Conservation (phyloP, 2,329 filamentous ascomycete species). For the Epichloe elymi region DNA sequence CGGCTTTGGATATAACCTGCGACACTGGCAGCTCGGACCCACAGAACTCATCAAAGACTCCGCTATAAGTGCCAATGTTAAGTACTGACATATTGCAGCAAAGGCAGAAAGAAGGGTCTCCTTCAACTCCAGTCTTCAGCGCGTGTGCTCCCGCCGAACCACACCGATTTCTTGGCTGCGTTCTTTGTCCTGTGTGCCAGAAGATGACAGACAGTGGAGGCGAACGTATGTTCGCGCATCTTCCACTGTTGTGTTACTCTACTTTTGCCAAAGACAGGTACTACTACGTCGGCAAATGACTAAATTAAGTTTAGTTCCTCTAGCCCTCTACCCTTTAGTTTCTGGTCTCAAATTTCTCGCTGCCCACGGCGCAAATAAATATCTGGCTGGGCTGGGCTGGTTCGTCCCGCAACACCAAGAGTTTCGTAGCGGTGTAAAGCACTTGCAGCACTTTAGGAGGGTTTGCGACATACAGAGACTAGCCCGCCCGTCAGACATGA, state of each 20-base stretch:
- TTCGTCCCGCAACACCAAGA: background rate
- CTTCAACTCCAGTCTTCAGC: background rate
- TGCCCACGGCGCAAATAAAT: background rate
- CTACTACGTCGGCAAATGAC: background rate
- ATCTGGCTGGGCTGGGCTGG: background rate
- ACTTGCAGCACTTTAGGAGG: background rate
- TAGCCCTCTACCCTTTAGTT: too few species aligned
- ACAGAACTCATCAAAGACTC: too few species aligned
- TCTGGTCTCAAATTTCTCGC: too few species aligned
- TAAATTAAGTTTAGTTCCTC: too few species aligned
- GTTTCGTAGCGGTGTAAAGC: background rate
- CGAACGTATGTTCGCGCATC: background rate
- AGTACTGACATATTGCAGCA: too few species aligned
- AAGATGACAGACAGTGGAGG: background rate
- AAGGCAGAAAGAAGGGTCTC: background rate
- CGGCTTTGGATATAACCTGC: too few species aligned
- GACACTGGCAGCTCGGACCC: too few species aligned
- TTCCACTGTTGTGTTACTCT: background rate
- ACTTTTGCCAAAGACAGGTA: background rate
- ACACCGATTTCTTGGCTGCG: conserved; percentile 1
- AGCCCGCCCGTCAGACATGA: too few species aligned
- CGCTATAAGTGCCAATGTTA: too few species aligned
- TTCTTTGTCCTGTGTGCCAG: background rate
- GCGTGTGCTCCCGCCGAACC: background rate
- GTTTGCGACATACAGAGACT: too few species aligned